Evolutionary conservation across 2,329 filamentous ascomycete species (phyloP), one percentile per base, ranked within the genome.

Genomic region (Tolypocladium tundrense): DNA sequence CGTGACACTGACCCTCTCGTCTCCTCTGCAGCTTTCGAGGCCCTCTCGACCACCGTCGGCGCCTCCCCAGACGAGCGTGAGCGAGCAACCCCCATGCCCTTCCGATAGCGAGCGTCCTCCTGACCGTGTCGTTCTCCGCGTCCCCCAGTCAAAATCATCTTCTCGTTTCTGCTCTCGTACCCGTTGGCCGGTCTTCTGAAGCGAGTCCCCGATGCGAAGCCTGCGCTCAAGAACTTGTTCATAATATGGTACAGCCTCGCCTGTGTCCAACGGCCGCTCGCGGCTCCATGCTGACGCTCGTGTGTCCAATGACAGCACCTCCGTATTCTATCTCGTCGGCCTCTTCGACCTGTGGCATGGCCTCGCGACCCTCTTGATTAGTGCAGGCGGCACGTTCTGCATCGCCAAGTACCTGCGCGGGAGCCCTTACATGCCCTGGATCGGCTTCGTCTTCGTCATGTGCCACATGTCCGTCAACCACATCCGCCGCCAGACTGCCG

Each of bases 341-440:
- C 82, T 99, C 4, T 99, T 96, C 73, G 89, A 96, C 68, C 81
- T 99, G 53, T 97, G 93, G 92, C 79, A 76, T 72, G 95, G 94
- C 58, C 74, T 95, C 16, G 81, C 83, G 43, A 96, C 92, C 2
- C 76, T 99, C 43, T 70, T 88, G 59, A 86, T 96, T 69, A 91
- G 90, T 69, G 85, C 93, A 1, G 83, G 81, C 21, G 92, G 85
- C 54, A 84, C 90, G 55, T 99, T 97, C 69, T 78, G 81, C 62
- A 94, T 99, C 65, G 88, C 93, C 56, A 85, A 88, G 64, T 92
- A 86, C 70, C 77, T 97, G 51, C 83, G 91, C 63, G 73, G 71
- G 41, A 92, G 91, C 24, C 90, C 91, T 0, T 90, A 93, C 70
- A 99, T 99, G 94, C 94, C 94, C 76, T 99, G 94, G 94, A 80